phyloP scores from a whole-genome alignment of 441 rosid genomes.

The Croton setiger region DNA sequence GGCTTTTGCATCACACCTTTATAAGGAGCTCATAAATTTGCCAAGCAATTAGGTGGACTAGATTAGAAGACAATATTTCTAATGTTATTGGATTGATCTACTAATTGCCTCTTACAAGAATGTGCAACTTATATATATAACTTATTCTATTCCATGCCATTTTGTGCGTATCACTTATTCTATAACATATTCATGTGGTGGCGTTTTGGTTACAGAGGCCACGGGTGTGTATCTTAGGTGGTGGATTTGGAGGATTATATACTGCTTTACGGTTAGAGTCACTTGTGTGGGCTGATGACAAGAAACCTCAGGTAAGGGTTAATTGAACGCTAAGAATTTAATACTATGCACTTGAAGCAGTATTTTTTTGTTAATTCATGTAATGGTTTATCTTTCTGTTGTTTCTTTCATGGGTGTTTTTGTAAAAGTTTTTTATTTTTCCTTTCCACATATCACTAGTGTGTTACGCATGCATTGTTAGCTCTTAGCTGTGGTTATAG shows the following conservation, averaged over 20 bases:
- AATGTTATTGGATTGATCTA: neutral
- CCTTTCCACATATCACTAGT: neutral
- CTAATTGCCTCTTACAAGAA: neutral
- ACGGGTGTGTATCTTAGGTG: conserved; percentile 82
- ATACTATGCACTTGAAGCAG: neutral
- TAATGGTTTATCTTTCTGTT: neutral
- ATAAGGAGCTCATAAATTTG: neutral
- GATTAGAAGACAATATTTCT: neutral
- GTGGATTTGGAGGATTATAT: conserved; percentile 94
- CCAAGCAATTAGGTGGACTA: neutral
- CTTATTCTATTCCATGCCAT: no score
- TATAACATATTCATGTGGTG: conserved; percentile 10
- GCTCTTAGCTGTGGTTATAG: no score
- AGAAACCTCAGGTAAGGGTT: conserved; percentile 73
- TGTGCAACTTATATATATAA: no score
- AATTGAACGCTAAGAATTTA: no score
- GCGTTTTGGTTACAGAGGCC: conserved; percentile 50
- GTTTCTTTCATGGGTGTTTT: neutral
- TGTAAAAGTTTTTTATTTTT: neutral
- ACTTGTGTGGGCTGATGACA: conserved; percentile 75
- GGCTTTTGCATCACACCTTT: neutral
- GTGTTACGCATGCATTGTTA: no score
- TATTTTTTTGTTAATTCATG: neutral
- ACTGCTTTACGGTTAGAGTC: conserved; percentile 93
- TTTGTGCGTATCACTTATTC: no score